Conservation (phyloP, 768 basidiomycete species). For the Erythrobasidium yunnanense region DNA sequence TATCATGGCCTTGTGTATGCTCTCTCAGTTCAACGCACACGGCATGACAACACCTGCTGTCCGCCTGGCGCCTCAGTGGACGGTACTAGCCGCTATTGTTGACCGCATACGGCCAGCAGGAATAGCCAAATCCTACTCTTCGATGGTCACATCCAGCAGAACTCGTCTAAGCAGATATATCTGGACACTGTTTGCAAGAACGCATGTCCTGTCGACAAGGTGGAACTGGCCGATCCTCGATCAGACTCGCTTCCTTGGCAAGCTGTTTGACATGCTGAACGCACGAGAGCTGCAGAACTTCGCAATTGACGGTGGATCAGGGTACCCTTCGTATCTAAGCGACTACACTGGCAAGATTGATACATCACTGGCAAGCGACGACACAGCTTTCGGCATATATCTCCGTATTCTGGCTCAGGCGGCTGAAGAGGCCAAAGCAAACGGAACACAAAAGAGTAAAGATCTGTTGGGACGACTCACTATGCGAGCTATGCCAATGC, state of each 20-base stretch:
- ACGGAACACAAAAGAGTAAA: constrained; percentile 39
- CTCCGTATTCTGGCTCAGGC: constrained; percentile 70
- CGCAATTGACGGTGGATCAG: constrained; percentile 48
- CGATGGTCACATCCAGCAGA: constrained; percentile 41
- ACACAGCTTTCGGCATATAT: constrained; percentile 67
- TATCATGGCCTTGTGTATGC: constrained; percentile 57
- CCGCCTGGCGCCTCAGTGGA: constrained; percentile 56
- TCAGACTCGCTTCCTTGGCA: constrained; percentile 52
- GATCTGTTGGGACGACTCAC: constrained; percentile 56
- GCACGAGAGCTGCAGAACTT: constrained; percentile 67
- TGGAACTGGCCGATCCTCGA: constrained; percentile 65
- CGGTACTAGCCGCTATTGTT: constrained; percentile 52
- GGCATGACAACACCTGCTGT: constrained; percentile 46
- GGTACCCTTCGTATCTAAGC: constrained; percentile 49
- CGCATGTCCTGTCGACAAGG: constrained; percentile 58
- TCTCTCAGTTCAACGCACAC: constrained; percentile 64
- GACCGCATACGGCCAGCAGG: constrained; percentile 50
- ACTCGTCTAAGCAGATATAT: constrained; percentile 61
- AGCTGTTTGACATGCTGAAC: constrained; percentile 62
- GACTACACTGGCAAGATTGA: constrained; percentile 55
- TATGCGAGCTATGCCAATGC: constrained; percentile 60
- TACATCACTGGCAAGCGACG: constrained; percentile 50
- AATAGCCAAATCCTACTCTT: constrained; percentile 46
- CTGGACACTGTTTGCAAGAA: constrained; percentile 57
- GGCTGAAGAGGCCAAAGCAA: constrained; percentile 36